Conservation (phyloP, 2,329 filamentous ascomycete species). For the Sporothrix mexicana region DNA sequence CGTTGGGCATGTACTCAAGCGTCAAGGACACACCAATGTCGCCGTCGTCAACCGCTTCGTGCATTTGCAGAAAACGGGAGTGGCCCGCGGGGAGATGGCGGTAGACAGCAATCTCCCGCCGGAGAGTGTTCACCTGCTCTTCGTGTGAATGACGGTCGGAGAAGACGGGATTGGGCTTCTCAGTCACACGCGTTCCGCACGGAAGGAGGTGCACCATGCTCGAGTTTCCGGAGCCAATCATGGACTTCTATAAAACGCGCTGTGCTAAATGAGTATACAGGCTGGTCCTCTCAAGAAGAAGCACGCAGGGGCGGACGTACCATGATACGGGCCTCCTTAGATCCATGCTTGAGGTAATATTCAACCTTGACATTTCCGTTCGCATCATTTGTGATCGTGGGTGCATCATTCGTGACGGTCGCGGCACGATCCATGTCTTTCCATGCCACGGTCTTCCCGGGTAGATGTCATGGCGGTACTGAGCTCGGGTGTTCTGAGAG, state of each 20-base stretch:
- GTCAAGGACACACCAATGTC: slow-evolving; percentile 27
- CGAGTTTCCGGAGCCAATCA: slow-evolving; percentile 29
- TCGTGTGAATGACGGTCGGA: not conserved
- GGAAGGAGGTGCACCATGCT: slow-evolving; percentile 24
- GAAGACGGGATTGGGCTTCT: slow-evolving; percentile 7
- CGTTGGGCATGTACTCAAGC: slow-evolving; percentile 32
- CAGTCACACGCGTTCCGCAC: not conserved
- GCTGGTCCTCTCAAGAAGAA: no score
- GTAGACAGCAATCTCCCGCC: slow-evolving; percentile 31
- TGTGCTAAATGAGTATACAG: no score
- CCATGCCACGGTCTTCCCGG: no score
- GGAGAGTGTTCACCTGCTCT: slow-evolving; percentile 9
- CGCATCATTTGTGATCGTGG: no score
- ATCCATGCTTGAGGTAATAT: no score
- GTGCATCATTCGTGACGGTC: no score
- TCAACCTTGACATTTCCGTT: no score
- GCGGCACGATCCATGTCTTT: no score
- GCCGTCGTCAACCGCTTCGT: slow-evolving; percentile 20
- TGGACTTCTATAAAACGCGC: slow-evolving; percentile 17
- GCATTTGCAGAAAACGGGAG: slow-evolving; percentile 28
- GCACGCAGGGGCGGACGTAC: no score
- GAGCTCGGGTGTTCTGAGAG: no score
- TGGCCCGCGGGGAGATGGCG: slow-evolving; percentile 29
- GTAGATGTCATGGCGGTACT: no score
- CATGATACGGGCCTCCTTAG: no score